These are phyloP conservation scores for Alnus glutinosa DNA, from an alignment of 306 rosid genomes.

Conservation along the genomic window DNA sequence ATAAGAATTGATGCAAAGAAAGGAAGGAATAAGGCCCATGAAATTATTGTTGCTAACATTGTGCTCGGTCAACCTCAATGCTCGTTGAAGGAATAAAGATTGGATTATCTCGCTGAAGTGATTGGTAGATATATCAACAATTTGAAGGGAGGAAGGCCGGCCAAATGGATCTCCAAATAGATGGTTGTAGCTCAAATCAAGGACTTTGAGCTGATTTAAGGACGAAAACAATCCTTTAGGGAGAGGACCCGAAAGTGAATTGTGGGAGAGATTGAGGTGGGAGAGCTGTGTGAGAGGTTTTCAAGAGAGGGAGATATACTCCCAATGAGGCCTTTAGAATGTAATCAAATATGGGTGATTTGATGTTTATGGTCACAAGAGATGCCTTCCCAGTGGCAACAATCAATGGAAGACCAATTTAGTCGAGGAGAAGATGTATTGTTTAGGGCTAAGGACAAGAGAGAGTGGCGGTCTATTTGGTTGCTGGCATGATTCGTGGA, in stretches of 20 bases:
- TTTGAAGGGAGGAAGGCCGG: neutral
- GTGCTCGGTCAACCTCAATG: neutral
- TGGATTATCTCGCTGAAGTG: neutral
- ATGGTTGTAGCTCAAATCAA: conserved; percentile 20
- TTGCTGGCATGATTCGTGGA: too few species aligned
- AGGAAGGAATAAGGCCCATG: neutral
- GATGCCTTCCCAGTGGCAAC: neutral
- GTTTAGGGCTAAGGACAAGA: neutral
- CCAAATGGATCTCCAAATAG: neutral
- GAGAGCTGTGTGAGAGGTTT: neutral
- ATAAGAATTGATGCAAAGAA: neutral
- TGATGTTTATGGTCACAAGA: neutral
- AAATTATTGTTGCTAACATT: neutral
- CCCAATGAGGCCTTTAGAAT: neutral
- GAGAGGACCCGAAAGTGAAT: neutral
- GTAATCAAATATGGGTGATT: neutral
- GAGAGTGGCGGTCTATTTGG: neutral
- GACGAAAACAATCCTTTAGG: neutral
- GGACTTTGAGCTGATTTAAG: neutral
- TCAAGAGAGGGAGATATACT: neutral
- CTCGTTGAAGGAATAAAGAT: neutral
- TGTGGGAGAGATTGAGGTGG: neutral
- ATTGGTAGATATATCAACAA: conserved; percentile 1
- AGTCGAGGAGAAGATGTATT: neutral
- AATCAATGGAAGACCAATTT: conserved; percentile 6